Base-by-base conservation (phyloP, 768 basidiomycete species). In the Agrocybe pediades region DNA sequence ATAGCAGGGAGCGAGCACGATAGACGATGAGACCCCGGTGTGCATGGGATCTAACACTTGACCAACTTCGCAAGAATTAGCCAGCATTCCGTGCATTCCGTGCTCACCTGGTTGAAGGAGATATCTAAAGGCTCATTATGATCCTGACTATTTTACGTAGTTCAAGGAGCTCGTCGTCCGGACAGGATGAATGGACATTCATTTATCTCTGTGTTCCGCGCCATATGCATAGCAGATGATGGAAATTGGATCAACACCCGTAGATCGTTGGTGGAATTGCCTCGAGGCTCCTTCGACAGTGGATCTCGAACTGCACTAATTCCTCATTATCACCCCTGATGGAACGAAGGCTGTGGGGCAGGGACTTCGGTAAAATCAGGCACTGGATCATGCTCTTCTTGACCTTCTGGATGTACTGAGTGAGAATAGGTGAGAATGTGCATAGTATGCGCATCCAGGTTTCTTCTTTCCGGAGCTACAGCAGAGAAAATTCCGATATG, bases 291-390 rank as follows among this genome's bases (percentile, higher is more conserved):
- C 33, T 36, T n/a, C 33, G 33, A 36, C 33, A 36, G n/a, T 36
- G 33, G n/a, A 36, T 36, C 13, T 4, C 4, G 33, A 21, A 19
- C 25, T 17, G n/a, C 42, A 7, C 41, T 44, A 33, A 33, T 44
- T 42, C 20, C 42, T 33, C 29, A 36, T 16, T 44, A 44, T 51
- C 42, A 23, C 27, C 42, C 33, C 21, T 49, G 41, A 51, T 44
- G 26, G 19, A 33, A 45, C 33, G 50, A 30, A 43, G 49, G 49
- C 36, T 41, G n/a, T 51, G 50, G 24, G 20, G 33, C 13, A 36
- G n/a, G 29, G 33, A 36, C 33, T 36, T 36, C 33, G 33, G 33
- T 36, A 36, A 36, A 36, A n/a, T n/a, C 33, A 36, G 33, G 33
- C 33, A 36, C 33, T 36, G 7, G 15, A 36, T n/a, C n/a, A n/a